Conservation (phyloP, 371 early-diverging fungal genomes). For the Mucor plumbeus region DNA sequence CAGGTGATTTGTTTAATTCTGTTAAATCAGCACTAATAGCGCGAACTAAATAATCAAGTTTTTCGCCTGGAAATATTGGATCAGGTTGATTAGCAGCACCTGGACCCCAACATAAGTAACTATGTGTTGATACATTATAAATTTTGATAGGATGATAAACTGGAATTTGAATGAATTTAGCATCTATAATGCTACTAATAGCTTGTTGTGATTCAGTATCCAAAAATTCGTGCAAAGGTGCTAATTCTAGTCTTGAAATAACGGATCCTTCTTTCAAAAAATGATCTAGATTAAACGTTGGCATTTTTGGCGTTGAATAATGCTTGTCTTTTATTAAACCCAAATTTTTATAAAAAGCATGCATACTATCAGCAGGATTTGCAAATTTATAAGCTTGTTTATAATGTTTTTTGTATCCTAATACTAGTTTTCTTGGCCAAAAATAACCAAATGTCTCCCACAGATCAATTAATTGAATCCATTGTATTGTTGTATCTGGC, state of each 20-base stretch:
- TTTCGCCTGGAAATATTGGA: constrained; percentile 12
- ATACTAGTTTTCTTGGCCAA: constrained; percentile 48
- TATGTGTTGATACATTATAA: constrained; percentile 34
- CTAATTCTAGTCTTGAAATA: constrained; percentile 20
- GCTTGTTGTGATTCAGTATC: constrained; percentile 15
- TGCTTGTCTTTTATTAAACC: constrained; percentile 6
- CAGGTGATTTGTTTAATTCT: constrained; percentile 5
- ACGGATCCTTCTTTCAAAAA: constrained; percentile 12
- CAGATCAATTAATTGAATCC: constrained; percentile 34
- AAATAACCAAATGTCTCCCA: constrained; percentile 50
- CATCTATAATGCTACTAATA: constrained; percentile 32
- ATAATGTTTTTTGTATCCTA: constrained; percentile 24
- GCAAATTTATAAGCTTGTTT: constrained; percentile 16
- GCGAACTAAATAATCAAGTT: constrained; percentile 14
- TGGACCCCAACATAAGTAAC: constrained; percentile 45
- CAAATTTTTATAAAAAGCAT: constrained; percentile 6
- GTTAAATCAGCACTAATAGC: constrained; percentile 13
- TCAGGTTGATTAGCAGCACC: not conserved
- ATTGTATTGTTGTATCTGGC: constrained; percentile 22
- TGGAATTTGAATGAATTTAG: constrained; percentile 33
- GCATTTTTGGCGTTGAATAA: not conserved
- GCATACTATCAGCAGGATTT: constrained; percentile 5
- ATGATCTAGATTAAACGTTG: not conserved
- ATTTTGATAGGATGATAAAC: constrained; percentile 39
- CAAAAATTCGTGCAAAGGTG: constrained; percentile 49